Evolutionary conservation across 1,284 basidiomycete genomes (phyloP).

Genomic region (Dichomitus squalens): DNA sequence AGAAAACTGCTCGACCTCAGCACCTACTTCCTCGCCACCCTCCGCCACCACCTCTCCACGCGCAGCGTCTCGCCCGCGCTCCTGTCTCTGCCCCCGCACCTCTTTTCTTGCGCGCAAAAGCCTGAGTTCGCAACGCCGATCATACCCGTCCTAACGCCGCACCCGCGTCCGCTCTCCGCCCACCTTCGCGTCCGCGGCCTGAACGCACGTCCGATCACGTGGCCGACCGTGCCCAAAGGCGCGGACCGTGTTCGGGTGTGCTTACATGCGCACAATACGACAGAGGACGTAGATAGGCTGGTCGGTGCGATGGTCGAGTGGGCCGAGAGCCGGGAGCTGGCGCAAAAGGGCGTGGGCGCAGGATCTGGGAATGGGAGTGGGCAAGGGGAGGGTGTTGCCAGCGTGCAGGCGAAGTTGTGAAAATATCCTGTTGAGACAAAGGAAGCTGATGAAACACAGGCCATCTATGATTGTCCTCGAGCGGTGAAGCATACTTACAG

Average conservation of each 20-base stretch:
- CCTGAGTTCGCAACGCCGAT: constrained; percentile 62
- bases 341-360: not conserved
- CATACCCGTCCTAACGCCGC: constrained; percentile 79
- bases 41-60: constrained; percentile 36
- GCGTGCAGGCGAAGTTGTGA: not conserved
- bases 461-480: too few species aligned
- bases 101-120: constrained; percentile 28
- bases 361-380: not conserved
- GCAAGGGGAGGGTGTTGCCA: not conserved
- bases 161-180: constrained; percentile 71
- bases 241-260: constrained; percentile 85
- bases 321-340: constrained; percentile 27
- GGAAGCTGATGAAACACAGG: too few species aligned
- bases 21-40: constrained; percentile 39
- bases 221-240: constrained; percentile 85
- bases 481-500: too few species aligned
- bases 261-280: constrained; percentile 76
- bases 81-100: constrained; percentile 45
- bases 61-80: constrained; percentile 42
- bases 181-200: constrained; percentile 63
- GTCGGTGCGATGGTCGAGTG: constrained; percentile 38
- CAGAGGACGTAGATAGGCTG: constrained; percentile 62
- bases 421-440: too few species aligned
- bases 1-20: constrained; percentile 42
- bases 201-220: constrained; percentile 80